Evolutionary conservation across 352 stramenopile species (phyloP).

Genomic region (Globisporangium mamillatum): DNA sequence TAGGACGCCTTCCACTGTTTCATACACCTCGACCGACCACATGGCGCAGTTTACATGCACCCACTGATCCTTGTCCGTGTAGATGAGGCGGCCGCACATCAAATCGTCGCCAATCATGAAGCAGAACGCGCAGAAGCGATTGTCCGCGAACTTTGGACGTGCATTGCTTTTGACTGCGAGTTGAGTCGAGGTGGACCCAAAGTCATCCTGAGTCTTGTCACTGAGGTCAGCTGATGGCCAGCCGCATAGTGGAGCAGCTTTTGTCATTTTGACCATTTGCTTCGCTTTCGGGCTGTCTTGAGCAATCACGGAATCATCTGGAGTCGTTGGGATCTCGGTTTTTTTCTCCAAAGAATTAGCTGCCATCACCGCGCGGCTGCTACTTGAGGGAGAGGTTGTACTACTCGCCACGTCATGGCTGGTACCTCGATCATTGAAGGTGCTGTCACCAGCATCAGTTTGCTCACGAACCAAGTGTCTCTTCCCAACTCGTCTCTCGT

Average conservation of each 20-base stretch:
- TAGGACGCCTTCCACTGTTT: constrained; percentile 65
- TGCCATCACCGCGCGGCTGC: neutral
- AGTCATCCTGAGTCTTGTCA: neutral
- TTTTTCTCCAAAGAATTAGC: neutral
- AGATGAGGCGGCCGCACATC: constrained; percentile 74
- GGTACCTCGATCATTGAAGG: neutral
- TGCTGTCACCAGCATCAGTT: constrained; percentile 20
- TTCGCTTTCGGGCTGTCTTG: neutral
- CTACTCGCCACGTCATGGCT: neutral
- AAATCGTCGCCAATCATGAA: constrained; percentile 77
- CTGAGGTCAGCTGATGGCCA: constrained; percentile 22
- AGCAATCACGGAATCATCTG: neutral
- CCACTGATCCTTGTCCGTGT: constrained; percentile 83
- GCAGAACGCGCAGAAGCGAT: constrained; percentile 76
- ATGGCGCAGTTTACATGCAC: constrained; percentile 92
- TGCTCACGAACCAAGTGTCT: constrained; percentile 42
- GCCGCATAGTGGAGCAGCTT: constrained; percentile 34
- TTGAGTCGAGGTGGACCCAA: neutral
- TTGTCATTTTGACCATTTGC: constrained; percentile 34
- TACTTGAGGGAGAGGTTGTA: neutral
- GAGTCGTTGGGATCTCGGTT: neutral
- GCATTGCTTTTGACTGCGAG: neutral
- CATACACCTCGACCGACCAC: constrained; percentile 93
- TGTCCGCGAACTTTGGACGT: constrained; percentile 43
- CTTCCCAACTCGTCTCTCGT: constrained; percentile 63